phyloP scores from a whole-genome alignment of 257 asterid genomes.

The Dorcoceras hygrometricum region DNA sequence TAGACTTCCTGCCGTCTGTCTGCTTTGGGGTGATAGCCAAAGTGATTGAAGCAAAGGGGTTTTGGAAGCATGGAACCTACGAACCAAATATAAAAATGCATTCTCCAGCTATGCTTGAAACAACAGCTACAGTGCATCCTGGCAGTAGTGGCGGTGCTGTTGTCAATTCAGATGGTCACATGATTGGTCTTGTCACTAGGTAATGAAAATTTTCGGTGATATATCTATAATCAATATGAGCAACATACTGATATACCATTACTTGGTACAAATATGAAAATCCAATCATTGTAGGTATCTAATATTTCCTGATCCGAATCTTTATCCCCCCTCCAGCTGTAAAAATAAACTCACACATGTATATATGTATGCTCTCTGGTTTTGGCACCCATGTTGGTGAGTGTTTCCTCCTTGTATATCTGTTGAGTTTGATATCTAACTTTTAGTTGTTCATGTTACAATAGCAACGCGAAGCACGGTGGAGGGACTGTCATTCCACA shows the following conservation, averaged over 20 bases:
- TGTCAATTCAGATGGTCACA: slow-evolving; percentile 69
- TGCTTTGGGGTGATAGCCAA: slow-evolving; percentile 84
- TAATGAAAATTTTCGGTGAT: slow-evolving; percentile 27
- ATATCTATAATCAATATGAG: neutral
- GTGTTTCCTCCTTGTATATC: slow-evolving; percentile 12
- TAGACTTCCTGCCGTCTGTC: slow-evolving; percentile 85
- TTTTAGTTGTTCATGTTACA: slow-evolving; percentile 15
- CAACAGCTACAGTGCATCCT: slow-evolving; percentile 99
- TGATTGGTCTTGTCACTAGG: slow-evolving; percentile 99
- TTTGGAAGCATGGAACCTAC: slow-evolving; percentile 29
- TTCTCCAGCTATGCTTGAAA: slow-evolving; percentile 93
- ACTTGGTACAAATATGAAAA: neutral
- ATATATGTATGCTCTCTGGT: neutral
- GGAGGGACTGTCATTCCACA: slow-evolving; percentile 95
- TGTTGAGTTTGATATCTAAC: slow-evolving; percentile 20
- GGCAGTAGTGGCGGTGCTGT: slow-evolving; percentile 99
- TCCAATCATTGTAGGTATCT: neutral
- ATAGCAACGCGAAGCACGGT: slow-evolving; percentile 96
- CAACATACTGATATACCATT: neutral
- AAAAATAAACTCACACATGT: neutral
- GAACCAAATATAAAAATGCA: slow-evolving; percentile 25
- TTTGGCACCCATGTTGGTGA: slow-evolving; percentile 8
- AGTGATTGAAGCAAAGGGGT: slow-evolving; percentile 70
- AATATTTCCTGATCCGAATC: neutral
- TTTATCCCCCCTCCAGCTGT: neutral